A percentile compares a stretch with the other conserved stretches of the same genome.
Conservation (phyloP, 352 stramenopile species). For the Phytophthora vignae region DNA sequence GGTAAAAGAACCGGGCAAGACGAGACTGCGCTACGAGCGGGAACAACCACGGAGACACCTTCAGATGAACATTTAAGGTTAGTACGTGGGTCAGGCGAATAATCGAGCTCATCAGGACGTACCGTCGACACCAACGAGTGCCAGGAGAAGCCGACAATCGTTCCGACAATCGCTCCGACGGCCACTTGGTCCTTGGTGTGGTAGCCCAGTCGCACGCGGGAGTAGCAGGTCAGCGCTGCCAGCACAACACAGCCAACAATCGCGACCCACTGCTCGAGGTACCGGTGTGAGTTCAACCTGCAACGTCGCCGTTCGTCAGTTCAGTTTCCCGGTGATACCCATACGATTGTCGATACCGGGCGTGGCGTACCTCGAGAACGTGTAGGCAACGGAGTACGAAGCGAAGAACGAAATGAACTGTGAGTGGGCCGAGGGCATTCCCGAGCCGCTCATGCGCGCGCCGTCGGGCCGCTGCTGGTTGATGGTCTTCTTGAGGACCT, state of each 20-base stretch:
- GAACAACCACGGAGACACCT: slow-evolving; percentile 65
- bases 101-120: slow-evolving; percentile 1
- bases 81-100: neutral
- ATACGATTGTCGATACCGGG: neutral
- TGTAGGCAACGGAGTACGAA: slow-evolving; percentile 74
- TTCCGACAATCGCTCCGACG: slow-evolving; percentile 60
- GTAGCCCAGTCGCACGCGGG: slow-evolving; percentile 76
- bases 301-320: neutral
- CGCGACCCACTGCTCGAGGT: slow-evolving; percentile 65
- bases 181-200: slow-evolving; percentile 76
- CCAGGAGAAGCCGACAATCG: slow-evolving; percentile 25
- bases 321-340: slow-evolving; percentile 10
- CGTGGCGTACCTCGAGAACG: slow-evolving; percentile 49
- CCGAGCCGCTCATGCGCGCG: slow-evolving; percentile 60
- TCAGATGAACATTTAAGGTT: neutral
- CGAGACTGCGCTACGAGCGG: slow-evolving; percentile 49
- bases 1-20: slow-evolving; percentile 64
- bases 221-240: slow-evolving; percentile 64
- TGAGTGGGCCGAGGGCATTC: slow-evolving; percentile 83
- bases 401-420: slow-evolving; percentile 87
- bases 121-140: slow-evolving; percentile 30
- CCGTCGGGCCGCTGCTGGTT: slow-evolving; percentile 71
- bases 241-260: slow-evolving; percentile 60
- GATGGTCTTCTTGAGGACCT: slow-evolving; percentile 81
- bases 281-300: slow-evolving; percentile 60